Evolutionary conservation across 306 rosid species (phyloP).

Genomic region (Malus sylvestris): DNA sequence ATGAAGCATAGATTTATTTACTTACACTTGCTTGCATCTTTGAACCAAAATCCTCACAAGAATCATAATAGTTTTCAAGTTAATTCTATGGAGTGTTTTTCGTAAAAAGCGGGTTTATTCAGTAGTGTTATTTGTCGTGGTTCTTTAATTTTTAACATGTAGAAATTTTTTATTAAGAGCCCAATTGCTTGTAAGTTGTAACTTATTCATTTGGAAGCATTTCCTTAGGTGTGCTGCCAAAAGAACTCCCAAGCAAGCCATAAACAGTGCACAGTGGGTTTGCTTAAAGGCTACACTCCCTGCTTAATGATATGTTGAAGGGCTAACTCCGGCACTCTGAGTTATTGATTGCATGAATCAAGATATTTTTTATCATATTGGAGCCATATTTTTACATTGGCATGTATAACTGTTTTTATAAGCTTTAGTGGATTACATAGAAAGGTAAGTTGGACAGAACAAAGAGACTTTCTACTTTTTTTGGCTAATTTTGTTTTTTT

Average conservation of each 20-base stretch:
- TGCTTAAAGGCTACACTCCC: neutral
- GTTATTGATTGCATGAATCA: neutral
- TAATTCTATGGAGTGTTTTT: no score
- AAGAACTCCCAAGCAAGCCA: neutral
- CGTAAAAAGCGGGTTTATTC: no score
- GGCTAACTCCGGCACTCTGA: neutral
- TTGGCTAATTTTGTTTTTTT: constrained; percentile 8
- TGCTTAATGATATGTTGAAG: neutral
- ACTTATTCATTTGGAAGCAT: neutral
- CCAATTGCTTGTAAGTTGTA: no score
- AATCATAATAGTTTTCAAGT: no score
- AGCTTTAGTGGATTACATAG: constrained; percentile 1
- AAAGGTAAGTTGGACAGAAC: neutral
- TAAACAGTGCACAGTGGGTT: neutral
- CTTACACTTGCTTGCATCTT: no score
- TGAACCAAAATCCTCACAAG: no score
- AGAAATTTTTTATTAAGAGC: no score
- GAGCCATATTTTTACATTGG: neutral
- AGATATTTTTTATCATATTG: neutral
- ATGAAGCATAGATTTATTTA: no score
- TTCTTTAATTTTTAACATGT: no score
- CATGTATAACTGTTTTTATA: neutral
- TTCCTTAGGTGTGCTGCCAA: neutral
- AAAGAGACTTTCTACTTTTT: neutral
- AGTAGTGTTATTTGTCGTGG: no score